These are phyloP conservation scores for Pezicula carpinea DNA, from an alignment of 2,329 filamentous ascomycete genomes.

Conservation along the genomic window DNA sequence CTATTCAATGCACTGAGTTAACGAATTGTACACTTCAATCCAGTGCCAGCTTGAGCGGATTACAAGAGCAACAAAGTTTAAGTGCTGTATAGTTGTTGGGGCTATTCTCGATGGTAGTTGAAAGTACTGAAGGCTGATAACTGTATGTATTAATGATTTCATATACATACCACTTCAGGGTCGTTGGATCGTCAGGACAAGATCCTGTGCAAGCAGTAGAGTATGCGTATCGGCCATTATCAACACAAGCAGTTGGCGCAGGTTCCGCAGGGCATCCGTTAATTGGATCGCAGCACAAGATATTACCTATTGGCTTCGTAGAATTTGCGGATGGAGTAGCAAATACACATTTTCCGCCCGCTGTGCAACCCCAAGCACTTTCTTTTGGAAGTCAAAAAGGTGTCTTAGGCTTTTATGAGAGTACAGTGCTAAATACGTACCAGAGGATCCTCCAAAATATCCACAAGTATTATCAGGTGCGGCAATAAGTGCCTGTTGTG, in stretches of 20 bases:
- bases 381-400: slow-evolving; percentile 4
- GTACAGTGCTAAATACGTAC: slow-evolving; percentile 20
- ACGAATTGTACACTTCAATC: too few species aligned
- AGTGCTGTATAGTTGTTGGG: too few species aligned
- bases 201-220: slow-evolving; percentile 13
- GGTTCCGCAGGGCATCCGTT: slow-evolving; percentile 13
- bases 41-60: too few species aligned
- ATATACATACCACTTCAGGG: slow-evolving; percentile 13
- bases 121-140: not conserved
- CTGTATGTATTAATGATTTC: not conserved
- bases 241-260: slow-evolving; percentile 16
- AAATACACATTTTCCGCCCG: slow-evolving; percentile 12
- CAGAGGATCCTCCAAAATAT: slow-evolving; percentile 37
- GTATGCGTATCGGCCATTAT: slow-evolving; percentile 9
- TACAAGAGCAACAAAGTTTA: too few species aligned
- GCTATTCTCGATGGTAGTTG: not conserved
- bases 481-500: slow-evolving; percentile 34
- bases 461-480: slow-evolving; percentile 48
- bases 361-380: slow-evolving; percentile 15
- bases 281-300: slow-evolving; percentile 13
- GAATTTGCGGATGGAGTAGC: slow-evolving; percentile 8
- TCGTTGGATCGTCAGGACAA: slow-evolving; percentile 10
- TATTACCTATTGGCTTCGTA: slow-evolving; percentile 7
- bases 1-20: slow-evolving; percentile 1
- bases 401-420: not conserved